These are phyloP conservation scores for Peronosclerospora sorghi DNA, from an alignment of 352 stramenopile species.

Conservation along the genomic window DNA sequence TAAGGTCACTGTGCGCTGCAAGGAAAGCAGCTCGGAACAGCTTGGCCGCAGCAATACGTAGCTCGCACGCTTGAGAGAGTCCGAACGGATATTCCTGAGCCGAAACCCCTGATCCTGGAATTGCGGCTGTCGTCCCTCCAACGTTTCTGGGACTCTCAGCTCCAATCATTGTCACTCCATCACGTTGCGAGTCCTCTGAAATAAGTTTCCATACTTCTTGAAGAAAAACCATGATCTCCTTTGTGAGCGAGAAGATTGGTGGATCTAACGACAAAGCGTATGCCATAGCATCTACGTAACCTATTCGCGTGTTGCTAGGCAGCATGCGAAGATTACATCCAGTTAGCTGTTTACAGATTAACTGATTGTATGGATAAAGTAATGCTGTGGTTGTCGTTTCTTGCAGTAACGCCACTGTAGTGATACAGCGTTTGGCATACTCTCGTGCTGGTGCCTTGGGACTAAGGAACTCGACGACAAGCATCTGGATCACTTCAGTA, in stretches of 20 bases:
- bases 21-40: conserved; percentile 82
- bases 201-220: conserved; percentile 82
- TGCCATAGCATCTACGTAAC: conserved; percentile 81
- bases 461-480: conserved; percentile 82
- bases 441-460: conserved; percentile 50
- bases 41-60: conserved; percentile 82
- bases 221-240: conserved; percentile 78
- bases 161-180: conserved; percentile 16
- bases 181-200: conserved; percentile 47
- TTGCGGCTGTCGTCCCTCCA: conserved; percentile 16
- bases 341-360: conserved; percentile 81
- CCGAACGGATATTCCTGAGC: conserved; percentile 83
- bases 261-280: conserved; percentile 63
- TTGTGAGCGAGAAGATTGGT: conserved; percentile 73
- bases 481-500: conserved; percentile 78
- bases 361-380: conserved; percentile 73
- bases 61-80: conserved; percentile 63
- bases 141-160: conserved; percentile 14
- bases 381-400: conserved; percentile 51
- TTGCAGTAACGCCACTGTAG: conserved; percentile 39
- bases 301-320: conserved; percentile 49
- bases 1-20: conserved; percentile 69
- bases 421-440: conserved; percentile 67
- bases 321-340: conserved; percentile 67
- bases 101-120: conserved; percentile 32